A percentile compares a stretch with the other conserved stretches of the same genome.
Evolutionary conservation across 805 yeast species (phyloP).

Genomic region (Spathaspora passalidarum): DNA sequence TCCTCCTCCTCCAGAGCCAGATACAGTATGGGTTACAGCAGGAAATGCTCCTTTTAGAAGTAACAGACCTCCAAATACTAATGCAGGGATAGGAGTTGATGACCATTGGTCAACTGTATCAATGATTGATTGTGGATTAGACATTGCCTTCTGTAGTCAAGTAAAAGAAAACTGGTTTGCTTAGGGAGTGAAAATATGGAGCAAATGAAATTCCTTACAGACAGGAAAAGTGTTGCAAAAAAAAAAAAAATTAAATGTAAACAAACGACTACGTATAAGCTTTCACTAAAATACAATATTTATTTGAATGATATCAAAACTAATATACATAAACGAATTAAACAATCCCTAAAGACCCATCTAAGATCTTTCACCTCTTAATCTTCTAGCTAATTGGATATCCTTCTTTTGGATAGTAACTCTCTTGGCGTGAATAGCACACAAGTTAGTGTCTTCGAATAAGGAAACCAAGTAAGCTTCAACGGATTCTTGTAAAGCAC

Average conservation of each 20-base stretch:
- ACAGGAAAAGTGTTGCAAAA: constrained; percentile 1
- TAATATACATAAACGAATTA: constrained; percentile 2
- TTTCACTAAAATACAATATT: constrained; percentile 1
- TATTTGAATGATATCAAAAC: neutral
- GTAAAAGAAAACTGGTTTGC: no score
- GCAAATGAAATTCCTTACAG: neutral
- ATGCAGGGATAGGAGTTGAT: constrained; percentile 10
- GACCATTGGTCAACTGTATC: constrained; percentile 4
- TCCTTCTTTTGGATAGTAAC: constrained; percentile 51
- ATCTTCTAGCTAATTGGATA: constrained; percentile 50
- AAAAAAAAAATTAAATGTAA: neutral
- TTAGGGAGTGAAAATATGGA: neutral
- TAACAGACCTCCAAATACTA: constrained; percentile 6
- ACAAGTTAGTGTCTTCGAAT: constrained; percentile 49
- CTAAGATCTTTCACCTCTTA: constrained; percentile 49
- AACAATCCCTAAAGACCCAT: neutral
- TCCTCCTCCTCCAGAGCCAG: constrained; percentile 4
- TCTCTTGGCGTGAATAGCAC: constrained; percentile 52
- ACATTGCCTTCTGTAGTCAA: neutral
- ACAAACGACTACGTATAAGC: neutral
- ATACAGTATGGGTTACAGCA: neutral
- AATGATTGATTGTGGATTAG: neutral
- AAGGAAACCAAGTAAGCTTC: constrained; percentile 49
- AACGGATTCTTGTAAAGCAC: constrained; percentile 50
- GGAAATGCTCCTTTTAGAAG: constrained; percentile 5